Evolutionary conservation across 129 eudicot genomes (phyloP), one percentile per base, ranked within the genome.

Genomic region (Pseudognaphalium luteoalbum): DNA sequence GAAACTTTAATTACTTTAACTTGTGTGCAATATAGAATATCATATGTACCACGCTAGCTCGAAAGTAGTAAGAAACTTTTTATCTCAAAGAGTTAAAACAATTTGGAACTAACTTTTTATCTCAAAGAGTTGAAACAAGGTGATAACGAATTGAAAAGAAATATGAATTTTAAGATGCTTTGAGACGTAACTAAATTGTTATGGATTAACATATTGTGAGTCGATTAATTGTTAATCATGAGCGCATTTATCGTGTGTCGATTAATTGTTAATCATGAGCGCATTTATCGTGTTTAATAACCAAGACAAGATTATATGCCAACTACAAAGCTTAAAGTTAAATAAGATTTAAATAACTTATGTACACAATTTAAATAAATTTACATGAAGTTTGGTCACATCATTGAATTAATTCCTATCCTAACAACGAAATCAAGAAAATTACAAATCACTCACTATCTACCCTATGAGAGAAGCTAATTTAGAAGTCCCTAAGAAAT

Each of bases 311-410:
- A 67, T 14, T 58, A 30, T 4, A 57, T 11, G 16, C 21, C 21
- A 58, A 33, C 78, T 15, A 42, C 20, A 52, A 68, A 76, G 47
- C 80, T 66, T 51, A 52, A 57, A 66, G 30, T 25, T 67, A 25
- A 25, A 25, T 25, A 30, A 39, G 34, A 63, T 71, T 50, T 14
- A 39, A 37, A 59, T 78, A 50, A 65, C 41, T 72, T 72, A 73
- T 80, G 75, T 80, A 80, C 83, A 80, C 44, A 74, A 73, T 66
- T 56, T 39, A 66, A 80, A 54, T 30, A 62, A 80, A 74, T 74
- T 67, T 78, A 78, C 82, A 78, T 60, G 56, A 62, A 61, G 15
- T 70, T 70, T 78, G 62, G 76, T 62, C 41, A 70, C 76, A 67
- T 37, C 77, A 12, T 66, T 57, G 20, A 66, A 37, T 73, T 66